Evolutionary conservation across 2,329 filamentous ascomycete genomes (phyloP).

Genomic region (Cercospora berteroae): DNA sequence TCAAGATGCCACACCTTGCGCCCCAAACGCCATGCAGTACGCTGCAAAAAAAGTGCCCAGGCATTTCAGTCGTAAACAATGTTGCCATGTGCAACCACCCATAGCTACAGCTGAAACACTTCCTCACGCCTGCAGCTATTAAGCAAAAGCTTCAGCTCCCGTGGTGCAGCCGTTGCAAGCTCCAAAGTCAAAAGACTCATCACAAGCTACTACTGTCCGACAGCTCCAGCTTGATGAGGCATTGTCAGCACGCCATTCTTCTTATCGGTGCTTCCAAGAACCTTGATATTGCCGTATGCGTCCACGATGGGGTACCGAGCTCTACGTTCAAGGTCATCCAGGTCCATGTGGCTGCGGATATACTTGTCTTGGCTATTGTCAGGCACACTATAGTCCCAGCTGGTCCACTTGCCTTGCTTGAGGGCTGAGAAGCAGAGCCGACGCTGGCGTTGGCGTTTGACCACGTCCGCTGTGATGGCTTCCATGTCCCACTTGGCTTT

Average conservation of each 20-base stretch:
- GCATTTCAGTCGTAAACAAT: background rate
- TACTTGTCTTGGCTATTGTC: slow-evolving; percentile 67
- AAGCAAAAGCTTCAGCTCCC: background rate
- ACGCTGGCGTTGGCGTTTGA: slow-evolving; percentile 74
- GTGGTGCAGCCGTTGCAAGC: background rate
- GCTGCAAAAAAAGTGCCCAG: background rate
- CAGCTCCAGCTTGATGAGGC: slow-evolving; percentile 37
- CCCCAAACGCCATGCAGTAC: slow-evolving; percentile 1
- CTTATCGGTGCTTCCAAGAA: slow-evolving; percentile 26
- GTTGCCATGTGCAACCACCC: background rate
- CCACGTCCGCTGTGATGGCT: slow-evolving; percentile 69
- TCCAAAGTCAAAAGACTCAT: slow-evolving; percentile 5
- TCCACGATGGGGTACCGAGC: slow-evolving; percentile 66
- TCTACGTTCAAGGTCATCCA: slow-evolving; percentile 75
- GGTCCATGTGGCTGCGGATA: slow-evolving; percentile 77
- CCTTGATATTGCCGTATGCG: slow-evolving; percentile 40
- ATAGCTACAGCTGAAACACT: slow-evolving; percentile 1
- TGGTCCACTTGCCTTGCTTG: slow-evolving; percentile 69
- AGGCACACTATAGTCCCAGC: slow-evolving; percentile 81
- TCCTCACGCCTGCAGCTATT: slow-evolving; percentile 7
- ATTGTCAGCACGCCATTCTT: slow-evolving; percentile 26
- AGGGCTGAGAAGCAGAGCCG: slow-evolving; percentile 77
- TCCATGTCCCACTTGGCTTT: slow-evolving; percentile 76
- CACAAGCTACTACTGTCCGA: slow-evolving; percentile 32
- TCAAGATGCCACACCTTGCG: background rate